phyloP scores from a whole-genome alignment of 257 asterid species.

The Ajuga chamaepitys region DNA sequence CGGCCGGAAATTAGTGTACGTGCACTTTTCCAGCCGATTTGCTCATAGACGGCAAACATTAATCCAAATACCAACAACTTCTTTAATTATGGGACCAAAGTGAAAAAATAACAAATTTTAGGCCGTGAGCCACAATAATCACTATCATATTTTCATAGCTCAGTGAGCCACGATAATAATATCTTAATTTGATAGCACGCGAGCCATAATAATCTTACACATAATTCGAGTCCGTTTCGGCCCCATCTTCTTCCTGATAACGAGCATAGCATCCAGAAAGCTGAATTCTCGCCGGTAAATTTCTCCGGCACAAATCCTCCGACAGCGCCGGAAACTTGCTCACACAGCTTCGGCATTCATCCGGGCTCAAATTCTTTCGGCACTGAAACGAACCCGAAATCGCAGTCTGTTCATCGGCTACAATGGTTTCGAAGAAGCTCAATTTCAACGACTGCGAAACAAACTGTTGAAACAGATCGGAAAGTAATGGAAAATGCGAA shows the following conservation, averaged over 20 bases:
- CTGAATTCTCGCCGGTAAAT: slow-evolving; percentile 50
- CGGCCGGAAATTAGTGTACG: too few species aligned
- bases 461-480: slow-evolving; percentile 41
- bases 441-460: slow-evolving; percentile 30
- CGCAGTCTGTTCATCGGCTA: slow-evolving; percentile 26
- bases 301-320: slow-evolving; percentile 24
- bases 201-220: too few species aligned
- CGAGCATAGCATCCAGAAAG: slow-evolving; percentile 55
- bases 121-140: too few species aligned
- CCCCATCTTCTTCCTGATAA: slow-evolving; percentile 35
- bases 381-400: slow-evolving; percentile 60
- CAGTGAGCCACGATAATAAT: too few species aligned
- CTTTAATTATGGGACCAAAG: too few species aligned
- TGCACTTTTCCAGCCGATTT: too few species aligned
- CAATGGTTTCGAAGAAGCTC: slow-evolving; percentile 44
- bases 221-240: background rate
- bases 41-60: too few species aligned
- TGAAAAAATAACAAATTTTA: too few species aligned
- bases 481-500: slow-evolving; percentile 23
- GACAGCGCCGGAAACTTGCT: slow-evolving; percentile 27
- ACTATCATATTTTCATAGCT: too few species aligned
- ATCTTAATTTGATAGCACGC: too few species aligned
- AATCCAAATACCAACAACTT: too few species aligned
- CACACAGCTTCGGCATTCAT: slow-evolving; percentile 47
- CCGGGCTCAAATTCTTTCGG: slow-evolving; percentile 29